These are phyloP conservation scores for Microascus cirrosus DNA, from an alignment of 2,329 filamentous ascomycete genomes.

Conservation along the genomic window DNA sequence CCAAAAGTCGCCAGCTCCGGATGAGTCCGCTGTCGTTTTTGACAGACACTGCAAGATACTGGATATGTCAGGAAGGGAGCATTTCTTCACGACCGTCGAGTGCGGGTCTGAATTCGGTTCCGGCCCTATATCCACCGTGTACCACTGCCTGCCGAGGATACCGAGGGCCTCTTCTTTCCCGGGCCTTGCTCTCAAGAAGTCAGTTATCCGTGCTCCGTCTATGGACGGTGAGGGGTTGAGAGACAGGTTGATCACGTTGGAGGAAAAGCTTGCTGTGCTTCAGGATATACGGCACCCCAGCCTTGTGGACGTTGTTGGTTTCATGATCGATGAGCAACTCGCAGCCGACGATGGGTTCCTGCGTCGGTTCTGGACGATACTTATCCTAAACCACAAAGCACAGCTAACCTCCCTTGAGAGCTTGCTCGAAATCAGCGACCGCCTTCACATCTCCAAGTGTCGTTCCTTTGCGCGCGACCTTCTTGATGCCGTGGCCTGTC, in stretches of 20 bases:
- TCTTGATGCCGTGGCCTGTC: slow-evolving; percentile 75
- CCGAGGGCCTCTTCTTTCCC: slow-evolving; percentile 35
- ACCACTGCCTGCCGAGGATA: slow-evolving; percentile 50
- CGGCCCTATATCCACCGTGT: slow-evolving; percentile 56
- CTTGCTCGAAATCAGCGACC: slow-evolving; percentile 67
- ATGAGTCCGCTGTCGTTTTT: slow-evolving; percentile 41
- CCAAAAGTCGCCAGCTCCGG: slow-evolving; percentile 15
- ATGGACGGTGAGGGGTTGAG: slow-evolving; percentile 57
- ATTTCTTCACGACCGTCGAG: slow-evolving; percentile 61
- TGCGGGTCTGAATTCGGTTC: slow-evolving; percentile 56
- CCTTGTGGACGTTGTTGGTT: slow-evolving; percentile 70
- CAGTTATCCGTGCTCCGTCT: slow-evolving; percentile 43
- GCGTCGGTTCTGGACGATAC: slow-evolving; percentile 52
- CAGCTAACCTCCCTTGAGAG: slow-evolving; percentile 77
- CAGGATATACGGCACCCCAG: slow-evolving; percentile 68
- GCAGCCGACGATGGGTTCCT: slow-evolving; percentile 13
- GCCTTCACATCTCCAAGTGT: slow-evolving; percentile 61
- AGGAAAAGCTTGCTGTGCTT: slow-evolving; percentile 63
- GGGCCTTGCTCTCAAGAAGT: slow-evolving; percentile 65
- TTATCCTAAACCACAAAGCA: slow-evolving; percentile 63
- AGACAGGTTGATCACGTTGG: slow-evolving; percentile 64
- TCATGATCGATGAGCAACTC: slow-evolving; percentile 55
- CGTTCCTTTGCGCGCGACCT: slow-evolving; percentile 88
- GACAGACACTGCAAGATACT: slow-evolving; percentile 55
- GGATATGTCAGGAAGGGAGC: slow-evolving; percentile 49